These are phyloP conservation scores for Penicillium digitatum DNA, from an alignment of 2,329 filamentous ascomycete genomes.

Conservation along the genomic window DNA sequence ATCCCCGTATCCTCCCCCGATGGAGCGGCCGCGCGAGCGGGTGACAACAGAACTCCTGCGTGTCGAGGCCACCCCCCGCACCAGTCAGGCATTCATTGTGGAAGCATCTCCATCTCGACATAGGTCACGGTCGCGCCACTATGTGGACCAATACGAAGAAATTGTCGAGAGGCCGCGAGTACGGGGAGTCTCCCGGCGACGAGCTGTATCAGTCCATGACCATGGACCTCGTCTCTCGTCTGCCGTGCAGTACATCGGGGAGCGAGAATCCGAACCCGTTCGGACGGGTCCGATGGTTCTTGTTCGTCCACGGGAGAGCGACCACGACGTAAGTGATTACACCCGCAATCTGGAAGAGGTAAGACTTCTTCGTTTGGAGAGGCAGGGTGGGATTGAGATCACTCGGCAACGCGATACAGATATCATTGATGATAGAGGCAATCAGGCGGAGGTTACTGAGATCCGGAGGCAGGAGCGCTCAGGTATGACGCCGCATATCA, in stretches of 20 bases:
- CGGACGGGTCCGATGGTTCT: constrained; percentile 50
- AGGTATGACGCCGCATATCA: constrained; percentile 57
- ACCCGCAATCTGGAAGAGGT: constrained; percentile 67
- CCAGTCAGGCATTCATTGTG: constrained; percentile 32
- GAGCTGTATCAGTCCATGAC: constrained; percentile 36
- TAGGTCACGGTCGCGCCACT: constrained; percentile 24
- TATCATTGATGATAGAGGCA: constrained; percentile 35
- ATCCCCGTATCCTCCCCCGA: constrained; percentile 8
- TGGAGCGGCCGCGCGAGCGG: constrained; percentile 25
- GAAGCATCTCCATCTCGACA: constrained; percentile 30
- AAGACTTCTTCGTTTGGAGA: constrained; percentile 55
- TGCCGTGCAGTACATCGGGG: constrained; percentile 35
- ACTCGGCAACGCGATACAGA: constrained; percentile 29
- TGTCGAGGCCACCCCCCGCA: constrained; percentile 27
- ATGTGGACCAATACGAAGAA: constrained; percentile 25
- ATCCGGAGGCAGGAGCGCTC: constrained; percentile 80
- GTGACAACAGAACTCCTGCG: constrained; percentile 23
- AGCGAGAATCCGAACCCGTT: constrained; percentile 38
- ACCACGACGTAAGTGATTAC: constrained; percentile 67
- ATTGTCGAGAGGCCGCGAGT: constrained; percentile 27
- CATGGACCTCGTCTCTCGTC: constrained; percentile 37
- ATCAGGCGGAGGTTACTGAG: constrained; percentile 51
- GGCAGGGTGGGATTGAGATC: constrained; percentile 38
- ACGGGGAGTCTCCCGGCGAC: constrained; percentile 30
- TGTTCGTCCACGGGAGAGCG: constrained; percentile 46